Base-by-base conservation (phyloP, 345 rosid genomes). In the Streptanthus diversifolius region DNA sequence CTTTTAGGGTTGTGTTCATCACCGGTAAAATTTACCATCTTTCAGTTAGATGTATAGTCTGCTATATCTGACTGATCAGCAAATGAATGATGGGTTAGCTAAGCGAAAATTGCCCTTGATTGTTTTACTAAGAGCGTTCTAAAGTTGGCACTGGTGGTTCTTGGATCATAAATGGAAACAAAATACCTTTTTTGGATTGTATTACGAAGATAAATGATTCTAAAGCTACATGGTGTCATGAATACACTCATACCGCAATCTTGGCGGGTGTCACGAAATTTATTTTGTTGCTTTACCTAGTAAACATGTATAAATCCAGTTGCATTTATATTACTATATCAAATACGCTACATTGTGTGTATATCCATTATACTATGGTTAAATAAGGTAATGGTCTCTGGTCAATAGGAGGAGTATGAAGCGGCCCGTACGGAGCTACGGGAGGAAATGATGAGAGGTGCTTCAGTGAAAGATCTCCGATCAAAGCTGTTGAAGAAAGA, bases 371-470 rank as follows among this genome's bases (percentile, higher is more conserved):
- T 33, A 4, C 30, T 22, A 9, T 22, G 24, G 27, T 35, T 47
- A 44, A 51, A 14, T 0, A 30, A 47, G 60, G 44, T 67, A 51
- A 51, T 68, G 14, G 7, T 76, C 67, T 77, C 32, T 64, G 63
- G 22, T 49, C 14, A 48, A 40, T 48, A 95, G 98, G 91, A 73
- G 85, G 99, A 95, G 80, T 95, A 90, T 75, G 91, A 95, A 82
- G 97, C 88, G 40, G 99, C 97, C 70, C 90, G 97, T n/a, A 55
- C 32, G 58, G 99, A 95, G 88, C 85, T 95, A 48, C 74, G 76
- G 82, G 90, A 88, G 81, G 93, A 90, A 86, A 75, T 90, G 73
- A 85, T 86, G 67, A 77, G 83, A 68, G 99, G 99, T 63, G 80
- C 83, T 80, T 86, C 97, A 35, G 57, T 88, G 25, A 91, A 85